Percentiles rank a stretch among this genome's conserved stretches.
Evolutionary conservation across 2,329 filamentous ascomycete species (phyloP).

Genomic region (Stenocarpella maydis): DNA sequence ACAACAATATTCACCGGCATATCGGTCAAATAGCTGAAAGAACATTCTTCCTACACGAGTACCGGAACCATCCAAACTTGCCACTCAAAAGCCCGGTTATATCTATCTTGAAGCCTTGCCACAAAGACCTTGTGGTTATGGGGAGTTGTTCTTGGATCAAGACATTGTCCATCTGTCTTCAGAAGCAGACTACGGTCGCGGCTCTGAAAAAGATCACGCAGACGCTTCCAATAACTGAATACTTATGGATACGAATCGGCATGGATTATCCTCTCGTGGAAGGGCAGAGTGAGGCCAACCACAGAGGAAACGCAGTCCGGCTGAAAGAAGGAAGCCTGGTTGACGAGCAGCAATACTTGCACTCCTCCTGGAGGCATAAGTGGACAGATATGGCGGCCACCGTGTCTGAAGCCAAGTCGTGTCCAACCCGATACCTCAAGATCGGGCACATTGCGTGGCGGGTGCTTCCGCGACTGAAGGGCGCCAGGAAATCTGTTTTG

Average conservation of each 20-base stretch:
- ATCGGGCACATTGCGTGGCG: conserved; percentile 30
- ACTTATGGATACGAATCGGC: conserved; percentile 26
- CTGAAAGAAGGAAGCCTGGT: conserved; percentile 10
- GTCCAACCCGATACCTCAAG: conserved; percentile 27
- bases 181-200: background rate
- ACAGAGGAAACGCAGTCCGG: conserved; percentile 22
- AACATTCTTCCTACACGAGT: conserved; percentile 22
- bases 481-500: background rate
- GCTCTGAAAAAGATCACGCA: background rate
- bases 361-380: conserved; percentile 8
- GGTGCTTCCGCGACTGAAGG: background rate
- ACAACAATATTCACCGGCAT: background rate
- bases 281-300: background rate
- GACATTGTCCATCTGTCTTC: conserved; percentile 17
- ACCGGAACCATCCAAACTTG: background rate
- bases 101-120: conserved; percentile 14
- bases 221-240: background rate
- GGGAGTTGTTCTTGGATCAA: conserved; percentile 13
- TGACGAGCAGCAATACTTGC: conserved; percentile 25
- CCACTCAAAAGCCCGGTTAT: conserved; percentile 22
- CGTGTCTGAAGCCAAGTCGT: conserved; percentile 1
- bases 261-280: conserved; percentile 28
- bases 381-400: conserved; percentile 24
- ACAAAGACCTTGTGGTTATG: conserved; percentile 1
- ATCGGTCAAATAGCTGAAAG: background rate